A percentile compares a stretch with the other conserved stretches of the same genome.
Evolutionary conservation across 805 yeast genomes (phyloP).

Genomic region (Yarrowia yakushimensis): DNA sequence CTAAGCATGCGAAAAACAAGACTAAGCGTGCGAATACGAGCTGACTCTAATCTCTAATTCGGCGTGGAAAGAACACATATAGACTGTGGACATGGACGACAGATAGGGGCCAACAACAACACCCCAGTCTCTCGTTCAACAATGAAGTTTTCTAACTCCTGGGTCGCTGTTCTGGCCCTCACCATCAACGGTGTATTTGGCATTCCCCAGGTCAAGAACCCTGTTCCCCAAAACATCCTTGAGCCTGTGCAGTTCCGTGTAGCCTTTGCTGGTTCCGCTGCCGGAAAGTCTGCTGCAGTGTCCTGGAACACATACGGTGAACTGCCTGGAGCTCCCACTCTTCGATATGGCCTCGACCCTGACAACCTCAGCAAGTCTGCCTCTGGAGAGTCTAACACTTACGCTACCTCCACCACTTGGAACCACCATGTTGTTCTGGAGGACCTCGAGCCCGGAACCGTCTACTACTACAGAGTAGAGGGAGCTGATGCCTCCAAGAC

Average conservation of each 20-base stretch:
- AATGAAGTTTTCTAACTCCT: slow-evolving; percentile 2
- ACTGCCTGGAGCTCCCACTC: slow-evolving; percentile 29
- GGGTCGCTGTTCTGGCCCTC: background rate
- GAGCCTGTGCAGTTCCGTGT: slow-evolving; percentile 18
- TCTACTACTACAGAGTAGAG: slow-evolving; percentile 35
- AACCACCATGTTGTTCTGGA: slow-evolving; percentile 34
- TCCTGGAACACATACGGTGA: slow-evolving; percentile 34
- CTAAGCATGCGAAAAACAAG: too few species aligned
- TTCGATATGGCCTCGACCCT: slow-evolving; percentile 32
- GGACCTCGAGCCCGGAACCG: slow-evolving; percentile 34
- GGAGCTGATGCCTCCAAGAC: slow-evolving; percentile 24
- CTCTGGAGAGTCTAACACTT: slow-evolving; percentile 30
- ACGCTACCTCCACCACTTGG: slow-evolving; percentile 32
- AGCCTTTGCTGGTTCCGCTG: background rate
- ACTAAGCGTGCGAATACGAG: slow-evolving; percentile 12
- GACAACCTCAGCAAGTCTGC: slow-evolving; percentile 12
- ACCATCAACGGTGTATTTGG: slow-evolving; percentile 1
- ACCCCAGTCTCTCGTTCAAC: background rate
- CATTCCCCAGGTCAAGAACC: slow-evolving; percentile 20
- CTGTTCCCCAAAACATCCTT: slow-evolving; percentile 5
- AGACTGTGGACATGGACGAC: background rate
- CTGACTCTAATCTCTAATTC: background rate
- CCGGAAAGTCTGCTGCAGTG: slow-evolving; percentile 9
- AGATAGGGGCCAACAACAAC: background rate
- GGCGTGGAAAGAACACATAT: background rate